These are phyloP conservation scores for Aspergillus nidulans DNA, from an alignment of 495 filamentous ascomycete species.

Conservation along the genomic window DNA sequence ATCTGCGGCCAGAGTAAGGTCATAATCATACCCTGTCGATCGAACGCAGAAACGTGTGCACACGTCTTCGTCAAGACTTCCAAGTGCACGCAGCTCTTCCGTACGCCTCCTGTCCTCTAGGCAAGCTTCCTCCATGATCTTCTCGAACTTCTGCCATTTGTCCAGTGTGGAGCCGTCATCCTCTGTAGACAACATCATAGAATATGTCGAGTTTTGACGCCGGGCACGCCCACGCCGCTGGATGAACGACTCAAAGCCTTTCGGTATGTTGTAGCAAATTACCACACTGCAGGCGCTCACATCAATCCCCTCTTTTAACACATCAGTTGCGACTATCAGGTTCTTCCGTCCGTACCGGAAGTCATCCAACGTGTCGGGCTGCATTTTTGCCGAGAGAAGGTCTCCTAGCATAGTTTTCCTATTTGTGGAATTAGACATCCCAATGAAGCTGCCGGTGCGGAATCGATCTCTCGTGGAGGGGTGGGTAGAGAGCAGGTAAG, in stretches of 20 bases:
- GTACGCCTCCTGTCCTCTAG: conserved; percentile 61
- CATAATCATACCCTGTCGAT: conserved; percentile 45
- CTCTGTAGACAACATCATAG: conserved; percentile 53
- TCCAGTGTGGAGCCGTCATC: conserved; percentile 33
- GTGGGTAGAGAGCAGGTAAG: conserved; percentile 60
- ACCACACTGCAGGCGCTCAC: conserved; percentile 81
- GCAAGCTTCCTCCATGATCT: conserved; percentile 68
- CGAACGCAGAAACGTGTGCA: conserved; percentile 41
- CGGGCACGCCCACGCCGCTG: conserved; percentile 84
- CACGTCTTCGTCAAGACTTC: conserved; percentile 45
- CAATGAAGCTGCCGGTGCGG: conserved; percentile 60
- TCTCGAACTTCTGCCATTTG: conserved; percentile 62
- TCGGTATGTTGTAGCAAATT: conserved; percentile 75
- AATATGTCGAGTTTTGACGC: conserved; percentile 63
- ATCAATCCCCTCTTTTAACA: conserved; percentile 91
- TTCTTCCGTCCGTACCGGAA: conserved; percentile 69
- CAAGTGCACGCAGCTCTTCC: conserved; percentile 42
- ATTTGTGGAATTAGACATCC: conserved; percentile 52
- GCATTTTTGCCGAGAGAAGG: conserved; percentile 50
- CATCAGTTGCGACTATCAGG: conserved; percentile 76
- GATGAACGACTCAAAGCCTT: conserved; percentile 79
- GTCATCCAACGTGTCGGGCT: conserved; percentile 57
- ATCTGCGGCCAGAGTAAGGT: not conserved
- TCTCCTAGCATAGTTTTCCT: conserved; percentile 56
- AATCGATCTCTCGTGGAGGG: conserved; percentile 55